phyloP scores from a whole-genome alignment of 1,284 basidiomycete species.

The Ustilago sp. region DNA sequence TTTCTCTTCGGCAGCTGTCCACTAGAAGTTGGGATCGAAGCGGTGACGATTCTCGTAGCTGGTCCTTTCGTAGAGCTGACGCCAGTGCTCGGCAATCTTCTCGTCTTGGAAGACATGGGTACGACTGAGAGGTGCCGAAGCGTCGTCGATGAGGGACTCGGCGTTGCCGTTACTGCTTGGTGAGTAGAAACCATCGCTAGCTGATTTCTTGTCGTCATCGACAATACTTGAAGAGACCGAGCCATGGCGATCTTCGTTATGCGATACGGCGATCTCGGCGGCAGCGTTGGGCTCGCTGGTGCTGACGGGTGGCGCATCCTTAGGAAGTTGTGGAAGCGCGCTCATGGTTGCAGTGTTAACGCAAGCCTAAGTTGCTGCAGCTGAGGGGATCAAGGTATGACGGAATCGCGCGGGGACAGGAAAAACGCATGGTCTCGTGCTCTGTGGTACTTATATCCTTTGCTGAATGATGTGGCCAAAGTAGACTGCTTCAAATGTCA shows the following conservation, averaged over 20 bases:
- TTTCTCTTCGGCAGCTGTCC: conserved; percentile 33
- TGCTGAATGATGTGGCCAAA: background rate
- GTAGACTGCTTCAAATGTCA: background rate
- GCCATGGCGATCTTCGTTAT: conserved; percentile 12
- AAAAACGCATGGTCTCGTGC: too few relatives aligned
- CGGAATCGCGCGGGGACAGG: background rate
- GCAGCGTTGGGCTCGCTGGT: conserved; percentile 20
- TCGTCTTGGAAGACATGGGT: conserved; percentile 45
- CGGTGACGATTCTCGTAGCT: conserved; percentile 46
- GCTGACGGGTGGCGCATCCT: conserved; percentile 27
- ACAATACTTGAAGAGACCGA: conserved; percentile 18
- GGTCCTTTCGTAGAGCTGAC: conserved; percentile 33
- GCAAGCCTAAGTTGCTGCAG: background rate
- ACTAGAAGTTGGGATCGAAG: conserved; percentile 38
- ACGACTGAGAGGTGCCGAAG: conserved; percentile 23
- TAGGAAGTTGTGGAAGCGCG: conserved; percentile 22
- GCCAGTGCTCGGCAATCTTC: conserved; percentile 41
- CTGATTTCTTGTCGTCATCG: conserved; percentile 25
- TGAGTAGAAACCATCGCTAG: conserved; percentile 10
- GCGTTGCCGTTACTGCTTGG: conserved; percentile 7
- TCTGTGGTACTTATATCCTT: background rate
- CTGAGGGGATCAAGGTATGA: background rate
- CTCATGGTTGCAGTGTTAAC: conserved; percentile 17
- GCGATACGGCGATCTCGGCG: conserved; percentile 11
- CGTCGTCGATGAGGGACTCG: conserved; percentile 26